Evolutionary conservation across 208 protist species (phyloP), one percentile per base, ranked within the genome.

Genomic region (Wallacemonas rigidus): DNA sequence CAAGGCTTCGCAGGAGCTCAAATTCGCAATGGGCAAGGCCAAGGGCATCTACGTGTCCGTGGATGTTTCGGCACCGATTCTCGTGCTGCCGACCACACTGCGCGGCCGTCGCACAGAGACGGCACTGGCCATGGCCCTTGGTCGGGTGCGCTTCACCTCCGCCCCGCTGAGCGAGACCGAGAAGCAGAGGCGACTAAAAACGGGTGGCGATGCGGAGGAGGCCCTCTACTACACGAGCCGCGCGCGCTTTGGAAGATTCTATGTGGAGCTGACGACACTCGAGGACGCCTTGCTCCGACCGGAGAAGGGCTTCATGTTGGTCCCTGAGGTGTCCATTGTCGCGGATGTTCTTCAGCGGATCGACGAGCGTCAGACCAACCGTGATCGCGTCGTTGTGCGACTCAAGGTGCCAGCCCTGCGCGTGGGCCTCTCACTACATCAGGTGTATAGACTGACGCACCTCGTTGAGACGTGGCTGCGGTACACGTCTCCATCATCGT

Each of bases 301-400:
- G 44, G 77, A 86, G 43, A 83, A 50, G 11, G 91, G 91, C 6
- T 90, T 94, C 62, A 82, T 93, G 79, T 53, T 96, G 11, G 61
- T 94, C 12, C 88, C 88, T 0, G 85, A 92, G 73, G 80, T 96
- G 54, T 80, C 82, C 14, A 82, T 94, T 65, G 80, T 72, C 43
- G 87, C 87, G 1, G 79, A 87, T 60, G 78, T 96, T 2, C 74
- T 96, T 62, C 88, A 93, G 77, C 81, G 69, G 71, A 92, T 95
- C 51, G 88, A 92, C 63, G 78, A 83, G 69, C 14, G 55, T 14
- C 68, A n/a, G 57, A 73, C 77, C 9, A 75, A 71, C 15, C 80
- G 84, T 8, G 88, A 96, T 54, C 41, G 72, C 4, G 58, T 94
- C 45, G 85, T 96, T 72, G 65, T 96, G n/a, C 85, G 91, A 11